These are phyloP conservation scores for Vaccinium myrtillus DNA, from an alignment of 148 eudicot genomes.

Conservation along the genomic window DNA sequence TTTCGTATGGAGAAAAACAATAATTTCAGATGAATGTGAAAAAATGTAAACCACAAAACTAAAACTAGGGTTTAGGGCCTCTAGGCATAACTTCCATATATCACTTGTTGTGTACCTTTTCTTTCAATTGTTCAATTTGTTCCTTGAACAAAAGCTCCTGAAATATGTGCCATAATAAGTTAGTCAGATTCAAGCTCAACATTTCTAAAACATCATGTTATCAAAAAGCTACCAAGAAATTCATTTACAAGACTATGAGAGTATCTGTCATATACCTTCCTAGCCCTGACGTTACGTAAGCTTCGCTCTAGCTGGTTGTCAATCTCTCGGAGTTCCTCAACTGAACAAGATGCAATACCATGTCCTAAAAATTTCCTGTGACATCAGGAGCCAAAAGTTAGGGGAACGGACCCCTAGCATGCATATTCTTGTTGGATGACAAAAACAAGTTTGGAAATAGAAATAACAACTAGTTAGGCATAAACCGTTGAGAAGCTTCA, in stretches of 20 bases:
- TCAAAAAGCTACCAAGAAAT: background rate
- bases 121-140: constrained; percentile 29
- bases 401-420: background rate
- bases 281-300: constrained; percentile 31
- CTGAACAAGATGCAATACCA: constrained; percentile 24
- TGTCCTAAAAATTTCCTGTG: constrained; percentile 41
- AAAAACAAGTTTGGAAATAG: background rate
- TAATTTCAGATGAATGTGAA: background rate
- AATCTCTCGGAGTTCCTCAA: constrained; percentile 38
- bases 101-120: constrained; percentile 26
- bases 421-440: background rate
- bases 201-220: background rate
- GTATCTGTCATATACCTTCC: constrained; percentile 32
- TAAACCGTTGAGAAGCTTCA: constrained; percentile 38
- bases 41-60: background rate
- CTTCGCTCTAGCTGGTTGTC: constrained; percentile 38
- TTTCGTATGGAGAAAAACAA: background rate
- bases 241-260: background rate
- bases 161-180: background rate
- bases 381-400: background rate
- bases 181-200: background rate
- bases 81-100: background rate
- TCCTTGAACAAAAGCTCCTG: constrained; percentile 37
- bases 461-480: background rate
- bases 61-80: background rate